Evolutionary conservation across 805 yeast species (phyloP), one percentile per base, ranked within the genome.

Genomic region (Martiniozyma abietophila): DNA sequence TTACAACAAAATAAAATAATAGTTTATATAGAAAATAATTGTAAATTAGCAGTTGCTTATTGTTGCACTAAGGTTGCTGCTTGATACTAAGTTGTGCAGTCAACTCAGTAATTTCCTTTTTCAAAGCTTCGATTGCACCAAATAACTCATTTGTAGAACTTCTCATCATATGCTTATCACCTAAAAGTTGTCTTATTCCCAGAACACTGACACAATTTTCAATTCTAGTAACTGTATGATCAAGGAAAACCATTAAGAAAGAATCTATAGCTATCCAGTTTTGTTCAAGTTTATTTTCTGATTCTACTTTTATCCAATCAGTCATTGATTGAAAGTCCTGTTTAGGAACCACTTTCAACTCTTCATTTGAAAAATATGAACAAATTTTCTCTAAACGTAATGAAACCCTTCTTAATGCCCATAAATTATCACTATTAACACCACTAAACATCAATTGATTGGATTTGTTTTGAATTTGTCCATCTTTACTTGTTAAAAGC

Each of bases 181-280:
- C 35, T 12, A 43, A 3, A 4, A 27, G 27, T 25, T 40, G 39
- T 37, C 75, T 63, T 23, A 71, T 37, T 16, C 59, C 53, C 32
- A 74, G 45, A 29, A 64, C 41, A 1, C 68, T 61, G 11, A 72
- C 71, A 39, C 72, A 63, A 34, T 73, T 67, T 49, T 83, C 94
- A 25, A 82, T 61, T 51, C 94, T 65, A 0, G 86, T 72, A 10
- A 80, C 70, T 18, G 78, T 57, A 43, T 76, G 80, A 38, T 78
- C 84, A 40, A 81, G 59, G 28, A 78, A 62, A 4, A 67, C 61
- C 26, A 75, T 53, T 25, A 76, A 50, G 27, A 78, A 85, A 14
- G 41, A 42, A 17, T 57, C 59, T n/a, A 45, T 32, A 8, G 32
- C 17, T n/a, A 5, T 6, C 6, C 20, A 3, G 14, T 14, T 16